These are phyloP conservation scores for Linnemannia exigua DNA, from an alignment of 192 early-diverging fungal genomes.

Conservation along the genomic window DNA sequence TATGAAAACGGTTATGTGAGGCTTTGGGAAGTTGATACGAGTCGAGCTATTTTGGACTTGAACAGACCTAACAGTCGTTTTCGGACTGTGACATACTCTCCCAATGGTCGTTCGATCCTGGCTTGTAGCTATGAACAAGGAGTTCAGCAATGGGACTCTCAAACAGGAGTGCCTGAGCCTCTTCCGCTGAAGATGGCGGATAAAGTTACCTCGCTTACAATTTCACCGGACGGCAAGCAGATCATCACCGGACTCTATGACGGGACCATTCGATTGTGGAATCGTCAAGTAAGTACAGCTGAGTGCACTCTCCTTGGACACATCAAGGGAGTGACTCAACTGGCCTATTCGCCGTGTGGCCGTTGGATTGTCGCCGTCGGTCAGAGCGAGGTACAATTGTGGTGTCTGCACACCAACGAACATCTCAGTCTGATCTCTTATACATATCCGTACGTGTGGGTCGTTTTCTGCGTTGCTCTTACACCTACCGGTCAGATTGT, in stretches of 20 bases:
- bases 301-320: no score
- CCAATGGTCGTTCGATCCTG: neutral
- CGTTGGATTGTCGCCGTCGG: no score
- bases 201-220: neutral
- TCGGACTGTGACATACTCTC: neutral
- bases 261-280: no score
- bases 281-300: no score
- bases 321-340: no score
- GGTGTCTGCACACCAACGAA: no score
- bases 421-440: no score
- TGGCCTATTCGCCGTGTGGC: no score
- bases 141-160: neutral
- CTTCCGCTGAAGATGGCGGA: neutral
- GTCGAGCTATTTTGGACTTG: neutral
- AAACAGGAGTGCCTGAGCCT: neutral
- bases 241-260: neutral
- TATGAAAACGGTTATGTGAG: neutral
- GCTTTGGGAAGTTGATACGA: neutral
- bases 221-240: neutral
- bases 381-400: no score
- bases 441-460: no score
- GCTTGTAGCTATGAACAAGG: neutral
- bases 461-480: no score
- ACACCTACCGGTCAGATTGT: no score
- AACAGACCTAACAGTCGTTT: neutral